Conservation (phyloP, 78 protist species). For the slime mould (Dictyostelium discoideum) region dicty_2.7 NC_007090.3:2688001-2688500, state of each 20-base stretch:
- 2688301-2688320: background rate
- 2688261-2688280: background rate
- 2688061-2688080: conserved; percentile 53
- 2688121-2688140: background rate
- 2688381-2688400: background rate
- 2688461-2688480: background rate
- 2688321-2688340: conserved; percentile 18
- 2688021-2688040: conserved; percentile 95
- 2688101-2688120: background rate
- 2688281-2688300: background rate
- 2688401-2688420: background rate
- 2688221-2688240: conserved; percentile 6
- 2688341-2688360: background rate
- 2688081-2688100: conserved; percentile 26
- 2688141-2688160: background rate
- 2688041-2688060: conserved; percentile 85
- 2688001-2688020: conserved; percentile 77
- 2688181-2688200: background rate
- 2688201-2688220: background rate
- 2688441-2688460: background rate
- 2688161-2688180: background rate
- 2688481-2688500: background rate
- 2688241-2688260: conserved; percentile 28
- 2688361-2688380: background rate
- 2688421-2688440: conserved; percentile 15